These are phyloP conservation scores for Penicillium frequentans DNA, from an alignment of 2,329 filamentous ascomycete species.

Conservation along the genomic window DNA sequence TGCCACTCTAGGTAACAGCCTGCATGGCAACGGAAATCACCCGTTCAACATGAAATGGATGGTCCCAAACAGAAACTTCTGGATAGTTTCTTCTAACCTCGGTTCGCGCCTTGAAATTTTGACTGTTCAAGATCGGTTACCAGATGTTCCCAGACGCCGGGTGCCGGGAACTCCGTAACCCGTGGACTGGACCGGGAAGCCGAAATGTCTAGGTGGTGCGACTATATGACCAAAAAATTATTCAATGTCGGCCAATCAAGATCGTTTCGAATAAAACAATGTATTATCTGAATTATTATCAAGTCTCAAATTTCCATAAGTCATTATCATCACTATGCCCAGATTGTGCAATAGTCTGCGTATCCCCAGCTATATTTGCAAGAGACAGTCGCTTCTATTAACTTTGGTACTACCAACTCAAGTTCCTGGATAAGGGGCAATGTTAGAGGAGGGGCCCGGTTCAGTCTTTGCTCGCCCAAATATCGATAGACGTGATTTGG, in stretches of 20 bases:
- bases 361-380: background rate
- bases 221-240: background rate
- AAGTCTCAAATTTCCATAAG: background rate
- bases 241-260: background rate
- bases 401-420: constrained; percentile 12
- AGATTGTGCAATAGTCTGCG: background rate
- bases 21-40: background rate
- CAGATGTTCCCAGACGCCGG: background rate
- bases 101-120: background rate
- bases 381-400: background rate
- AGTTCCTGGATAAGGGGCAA: constrained; percentile 39
- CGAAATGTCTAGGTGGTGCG: background rate
- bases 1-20: background rate
- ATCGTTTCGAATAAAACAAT: background rate
- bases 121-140: background rate
- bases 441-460: constrained; percentile 17
- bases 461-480: constrained; percentile 27
- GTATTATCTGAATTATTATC: background rate
- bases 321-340: background rate
- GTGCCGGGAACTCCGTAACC: background rate
- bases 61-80: background rate
- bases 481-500: constrained; percentile 32
- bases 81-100: background rate
- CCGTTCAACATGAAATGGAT: background rate
- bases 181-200: background rate